These are phyloP conservation scores for Pisolithus sp. DNA, from an alignment of 768 basidiomycete species.

Conservation along the genomic window DNA sequence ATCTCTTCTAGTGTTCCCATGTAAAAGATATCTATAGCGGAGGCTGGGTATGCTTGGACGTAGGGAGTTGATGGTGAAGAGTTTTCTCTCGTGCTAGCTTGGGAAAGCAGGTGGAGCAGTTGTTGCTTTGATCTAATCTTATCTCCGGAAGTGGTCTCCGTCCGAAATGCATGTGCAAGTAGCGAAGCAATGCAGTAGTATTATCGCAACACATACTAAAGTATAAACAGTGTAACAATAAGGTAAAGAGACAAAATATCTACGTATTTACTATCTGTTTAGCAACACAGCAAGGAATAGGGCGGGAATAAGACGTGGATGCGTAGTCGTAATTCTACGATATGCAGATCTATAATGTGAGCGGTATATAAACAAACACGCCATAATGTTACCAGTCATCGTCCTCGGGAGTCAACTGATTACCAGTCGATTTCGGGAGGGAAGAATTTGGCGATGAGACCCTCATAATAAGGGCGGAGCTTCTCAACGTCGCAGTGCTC, in stretches of 20 bases:
- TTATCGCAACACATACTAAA: not conserved
- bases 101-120: not conserved
- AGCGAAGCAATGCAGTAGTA: constrained; percentile 4
- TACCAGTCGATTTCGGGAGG: constrained; percentile 79
- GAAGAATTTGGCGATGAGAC: constrained; percentile 81
- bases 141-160: not conserved
- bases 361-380: not conserved
- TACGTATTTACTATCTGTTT: not conserved
- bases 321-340: not conserved
- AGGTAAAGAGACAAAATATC: not conserved
- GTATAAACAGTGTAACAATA: not conserved
- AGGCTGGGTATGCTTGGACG: too few relatives aligned
- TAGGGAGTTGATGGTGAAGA: too few relatives aligned
- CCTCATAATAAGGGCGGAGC: constrained; percentile 78
- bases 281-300: not conserved
- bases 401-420: constrained; percentile 3
- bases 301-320: not conserved
- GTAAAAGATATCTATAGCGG: too few relatives aligned
- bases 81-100: not conserved
- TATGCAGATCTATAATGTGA: not conserved
- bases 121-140: not conserved
- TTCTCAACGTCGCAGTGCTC: constrained; percentile 52
- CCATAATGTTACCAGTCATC: constrained; percentile 3
- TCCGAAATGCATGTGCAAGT: not conserved
- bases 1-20: not conserved